Evolutionary conservation across 176 grass and related monocot species (phyloP).

Genomic region (Bromus sterilis): DNA sequence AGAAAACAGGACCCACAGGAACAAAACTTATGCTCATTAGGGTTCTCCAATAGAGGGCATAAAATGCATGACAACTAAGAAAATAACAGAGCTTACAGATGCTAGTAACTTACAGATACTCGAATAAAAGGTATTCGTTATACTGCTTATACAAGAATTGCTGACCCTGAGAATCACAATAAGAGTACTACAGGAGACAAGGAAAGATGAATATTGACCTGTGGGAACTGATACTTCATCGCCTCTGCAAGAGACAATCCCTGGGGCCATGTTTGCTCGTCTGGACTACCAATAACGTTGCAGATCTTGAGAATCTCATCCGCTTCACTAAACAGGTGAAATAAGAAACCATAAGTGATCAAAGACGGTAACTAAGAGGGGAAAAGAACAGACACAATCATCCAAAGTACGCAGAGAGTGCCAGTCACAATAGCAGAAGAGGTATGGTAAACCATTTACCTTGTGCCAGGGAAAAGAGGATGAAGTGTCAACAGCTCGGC

Average conservation of each 20-base stretch:
- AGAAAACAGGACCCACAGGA: not conserved
- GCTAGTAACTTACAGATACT: not conserved
- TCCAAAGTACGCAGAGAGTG: not conserved
- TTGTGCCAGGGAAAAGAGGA: conserved; percentile 94
- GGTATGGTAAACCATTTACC: conserved; percentile 43
- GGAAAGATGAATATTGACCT: conserved; percentile 37
- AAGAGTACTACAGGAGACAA: not conserved
- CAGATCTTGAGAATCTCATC: conserved; percentile 97
- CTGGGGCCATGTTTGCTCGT: conserved; percentile 74
- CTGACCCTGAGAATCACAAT: not conserved
- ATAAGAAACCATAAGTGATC: conserved; percentile 13
- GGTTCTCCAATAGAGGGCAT: no score
- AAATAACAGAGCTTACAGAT: not conserved
- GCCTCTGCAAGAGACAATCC: conserved; percentile 74
- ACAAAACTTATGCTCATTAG: not conserved
- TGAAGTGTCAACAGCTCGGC: conserved; percentile 88
- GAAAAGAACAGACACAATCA: not conserved
- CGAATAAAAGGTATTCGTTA: not conserved
- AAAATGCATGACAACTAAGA: not conserved
- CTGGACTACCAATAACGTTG: conserved; percentile 80
- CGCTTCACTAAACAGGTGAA: conserved; percentile 56
- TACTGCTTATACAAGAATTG: not conserved
- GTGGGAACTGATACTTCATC: conserved; percentile 91
- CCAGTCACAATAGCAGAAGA: not conserved
- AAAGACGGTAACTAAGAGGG: not conserved